Evolutionary conservation across 2,329 filamentous ascomycete genomes (phyloP).

Genomic region (Reticulascus tulasneorum): DNA sequence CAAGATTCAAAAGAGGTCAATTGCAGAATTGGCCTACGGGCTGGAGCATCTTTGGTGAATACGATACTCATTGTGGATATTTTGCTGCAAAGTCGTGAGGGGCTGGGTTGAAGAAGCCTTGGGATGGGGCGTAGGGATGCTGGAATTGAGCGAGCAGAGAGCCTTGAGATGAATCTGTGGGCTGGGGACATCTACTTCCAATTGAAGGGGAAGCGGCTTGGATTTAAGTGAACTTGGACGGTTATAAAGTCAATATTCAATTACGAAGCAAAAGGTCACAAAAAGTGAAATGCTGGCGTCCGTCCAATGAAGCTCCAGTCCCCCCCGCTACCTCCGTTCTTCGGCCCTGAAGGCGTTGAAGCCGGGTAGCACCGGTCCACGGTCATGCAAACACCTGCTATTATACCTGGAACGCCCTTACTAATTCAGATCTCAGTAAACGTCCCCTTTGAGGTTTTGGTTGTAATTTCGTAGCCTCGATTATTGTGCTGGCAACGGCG

Average conservation of each 20-base stretch:
- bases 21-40: conserved; percentile 32
- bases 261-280: no score
- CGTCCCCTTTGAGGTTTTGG: no score
- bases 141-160: conserved; percentile 7
- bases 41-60: conserved; percentile 56
- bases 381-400: no score
- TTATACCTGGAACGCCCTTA: no score
- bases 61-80: conserved; percentile 37
- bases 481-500: no score
- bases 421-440: no score
- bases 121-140: conserved; percentile 1
- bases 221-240: no score
- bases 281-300: no score
- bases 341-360: conserved; percentile 9
- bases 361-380: conserved; percentile 8
- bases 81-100: conserved; percentile 7
- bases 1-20: not conserved
- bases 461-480: no score
- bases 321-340: conserved; percentile 13
- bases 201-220: not conserved
- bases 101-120: conserved; percentile 1
- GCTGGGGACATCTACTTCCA: conserved; percentile 11
- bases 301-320: conserved; percentile 6
- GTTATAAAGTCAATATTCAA: no score
- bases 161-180: conserved; percentile 12